Evolutionary conservation across 192 early-diverging fungal species (phyloP).

Genomic region (Radiomyces spectabilis): DNA sequence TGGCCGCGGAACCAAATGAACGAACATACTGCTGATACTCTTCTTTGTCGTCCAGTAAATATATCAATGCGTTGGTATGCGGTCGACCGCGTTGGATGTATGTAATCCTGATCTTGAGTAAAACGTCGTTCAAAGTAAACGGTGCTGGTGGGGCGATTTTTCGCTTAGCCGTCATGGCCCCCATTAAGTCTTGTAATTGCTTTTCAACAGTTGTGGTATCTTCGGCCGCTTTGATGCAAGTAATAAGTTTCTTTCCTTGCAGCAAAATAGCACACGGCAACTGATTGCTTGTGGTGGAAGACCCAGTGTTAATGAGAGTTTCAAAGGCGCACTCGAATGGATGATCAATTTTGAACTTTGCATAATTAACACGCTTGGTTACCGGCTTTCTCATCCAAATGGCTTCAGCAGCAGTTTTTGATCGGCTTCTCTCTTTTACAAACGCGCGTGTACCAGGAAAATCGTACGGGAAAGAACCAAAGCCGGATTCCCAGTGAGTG

Average conservation of each 20-base stretch:
- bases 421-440: slow-evolving; percentile 25
- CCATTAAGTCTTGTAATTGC: background rate
- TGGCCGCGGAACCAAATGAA: background rate
- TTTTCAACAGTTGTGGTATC: background rate
- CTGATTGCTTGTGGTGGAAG: background rate
- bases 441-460: slow-evolving; percentile 71
- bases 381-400: slow-evolving; percentile 64
- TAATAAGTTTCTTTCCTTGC: background rate
- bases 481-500: slow-evolving; percentile 69
- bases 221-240: background rate
- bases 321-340: slow-evolving; percentile 72
- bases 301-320: slow-evolving; percentile 11
- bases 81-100: slow-evolving; percentile 43
- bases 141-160: background rate
- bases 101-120: slow-evolving; percentile 45
- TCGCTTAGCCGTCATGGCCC: background rate
- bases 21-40: slow-evolving; percentile 37
- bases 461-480: slow-evolving; percentile 79
- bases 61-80: slow-evolving; percentile 46
- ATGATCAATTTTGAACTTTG: slow-evolving; percentile 50
- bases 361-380: slow-evolving; percentile 78
- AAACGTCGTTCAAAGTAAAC: slow-evolving; percentile 22
- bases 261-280: background rate
- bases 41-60: slow-evolving; percentile 31
- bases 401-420: slow-evolving; percentile 30